Evolutionary conservation across 164 flowering plant species (phyloP).

Genomic region (Sedum album): DNA sequence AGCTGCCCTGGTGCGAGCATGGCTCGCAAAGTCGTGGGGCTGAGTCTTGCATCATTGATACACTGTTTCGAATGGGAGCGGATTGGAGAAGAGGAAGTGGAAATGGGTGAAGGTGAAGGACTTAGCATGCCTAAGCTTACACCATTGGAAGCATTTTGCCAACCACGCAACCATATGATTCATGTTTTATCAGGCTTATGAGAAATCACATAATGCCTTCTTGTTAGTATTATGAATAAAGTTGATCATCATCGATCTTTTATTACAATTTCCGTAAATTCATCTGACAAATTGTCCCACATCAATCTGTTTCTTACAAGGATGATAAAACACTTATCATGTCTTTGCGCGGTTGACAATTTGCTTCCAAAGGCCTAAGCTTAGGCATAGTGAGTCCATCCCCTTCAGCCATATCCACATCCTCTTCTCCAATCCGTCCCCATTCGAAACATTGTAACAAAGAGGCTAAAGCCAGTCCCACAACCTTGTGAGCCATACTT

Average conservation of each 20-base stretch:
- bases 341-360: neutral
- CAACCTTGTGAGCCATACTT: neutral
- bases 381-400: neutral
- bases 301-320: too few relatives aligned
- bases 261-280: too few relatives aligned
- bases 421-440: neutral
- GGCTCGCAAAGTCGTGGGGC: neutral
- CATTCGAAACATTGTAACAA: neutral
- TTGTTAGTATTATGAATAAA: too few relatives aligned
- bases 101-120: neutral
- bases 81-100: conserved; percentile 3
- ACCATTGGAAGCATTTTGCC: conserved; percentile 4
- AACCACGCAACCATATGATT: neutral
- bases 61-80: neutral
- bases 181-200: neutral
- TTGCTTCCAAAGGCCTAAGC: neutral
- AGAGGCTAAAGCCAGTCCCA: neutral
- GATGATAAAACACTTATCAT: neutral
- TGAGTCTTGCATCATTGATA: neutral
- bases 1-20: conserved; percentile 6
- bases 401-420: neutral
- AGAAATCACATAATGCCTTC: too few relatives aligned
- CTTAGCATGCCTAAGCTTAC: neutral
- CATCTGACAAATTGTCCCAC: too few relatives aligned
- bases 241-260: too few relatives aligned